phyloP scores from a whole-genome alignment of 805 yeast species.

The Torulaspora franciscae region DNA sequence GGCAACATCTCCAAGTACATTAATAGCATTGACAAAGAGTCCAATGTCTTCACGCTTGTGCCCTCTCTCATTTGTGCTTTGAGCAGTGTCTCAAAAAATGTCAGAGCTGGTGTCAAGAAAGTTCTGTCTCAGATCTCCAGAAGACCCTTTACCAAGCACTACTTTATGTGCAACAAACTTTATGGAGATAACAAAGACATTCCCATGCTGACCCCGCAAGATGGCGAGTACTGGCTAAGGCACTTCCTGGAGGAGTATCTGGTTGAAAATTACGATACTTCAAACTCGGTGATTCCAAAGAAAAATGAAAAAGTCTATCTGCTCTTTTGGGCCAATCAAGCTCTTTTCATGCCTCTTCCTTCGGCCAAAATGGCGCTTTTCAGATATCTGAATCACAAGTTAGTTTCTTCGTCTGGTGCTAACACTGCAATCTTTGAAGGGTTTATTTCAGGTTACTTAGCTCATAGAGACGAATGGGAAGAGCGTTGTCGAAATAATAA shows the following conservation, averaged over 20 bases:
- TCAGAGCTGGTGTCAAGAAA: constrained; percentile 45
- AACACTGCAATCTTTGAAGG: constrained; percentile 47
- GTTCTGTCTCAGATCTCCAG: constrained; percentile 38
- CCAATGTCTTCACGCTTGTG: constrained; percentile 48
- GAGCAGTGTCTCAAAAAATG: constrained; percentile 44
- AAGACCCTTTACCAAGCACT: constrained; percentile 39
- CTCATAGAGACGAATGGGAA: constrained; percentile 44
- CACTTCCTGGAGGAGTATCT: constrained; percentile 43
- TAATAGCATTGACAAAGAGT: constrained; percentile 35
- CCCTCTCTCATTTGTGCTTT: constrained; percentile 57
- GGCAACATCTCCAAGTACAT: constrained; percentile 37
- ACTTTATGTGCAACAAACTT: constrained; percentile 50
- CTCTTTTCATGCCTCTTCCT: constrained; percentile 47
- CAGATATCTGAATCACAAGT: constrained; percentile 39
- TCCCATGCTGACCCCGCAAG: constrained; percentile 60
- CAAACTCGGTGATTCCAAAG: constrained; percentile 43
- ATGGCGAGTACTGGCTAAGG: constrained; percentile 45
- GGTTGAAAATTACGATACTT: constrained; percentile 48
- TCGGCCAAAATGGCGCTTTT: constrained; percentile 51
- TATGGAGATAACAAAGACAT: constrained; percentile 49
- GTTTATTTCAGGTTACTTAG: constrained; percentile 44
- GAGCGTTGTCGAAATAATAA: constrained; percentile 44
- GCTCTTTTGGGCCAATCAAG: constrained; percentile 68
- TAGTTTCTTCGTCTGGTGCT: constrained; percentile 22
- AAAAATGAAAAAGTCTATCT: constrained; percentile 54